Conservation (phyloP, 139 green algal species). For the Chlorella sp. region DNA sequence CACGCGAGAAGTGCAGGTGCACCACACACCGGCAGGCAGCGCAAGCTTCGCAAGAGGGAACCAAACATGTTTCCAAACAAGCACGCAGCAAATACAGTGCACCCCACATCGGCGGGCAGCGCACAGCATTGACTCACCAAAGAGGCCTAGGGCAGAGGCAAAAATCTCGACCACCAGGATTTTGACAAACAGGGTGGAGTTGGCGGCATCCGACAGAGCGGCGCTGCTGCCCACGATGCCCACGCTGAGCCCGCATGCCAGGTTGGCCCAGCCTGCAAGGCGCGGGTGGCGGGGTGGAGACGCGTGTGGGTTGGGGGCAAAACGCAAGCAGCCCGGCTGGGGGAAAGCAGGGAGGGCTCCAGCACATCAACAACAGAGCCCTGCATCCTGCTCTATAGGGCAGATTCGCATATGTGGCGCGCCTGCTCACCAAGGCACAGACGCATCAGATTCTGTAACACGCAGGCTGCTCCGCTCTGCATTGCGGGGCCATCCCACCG, state of each 20-base stretch:
- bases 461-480: no score
- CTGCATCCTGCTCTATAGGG: no score
- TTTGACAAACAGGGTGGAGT: constrained; percentile 99
- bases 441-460: no score
- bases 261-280: constrained; percentile 87
- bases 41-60: no score
- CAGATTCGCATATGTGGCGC: no score
- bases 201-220: constrained; percentile 96
- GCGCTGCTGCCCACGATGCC: constrained; percentile 96
- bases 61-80: neutral
- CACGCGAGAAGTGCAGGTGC: no score
- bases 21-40: no score
- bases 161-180: constrained; percentile 99
- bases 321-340: neutral
- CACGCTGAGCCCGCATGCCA: constrained; percentile 98
- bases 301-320: no score
- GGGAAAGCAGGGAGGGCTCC: neutral
- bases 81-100: no score
- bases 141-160: constrained; percentile 92
- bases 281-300: neutral
- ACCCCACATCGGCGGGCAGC: no score
- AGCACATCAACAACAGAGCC: no score
- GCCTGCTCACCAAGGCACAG: neutral
- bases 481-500: no score
- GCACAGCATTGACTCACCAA: constrained; percentile 84